Percentiles rank a stretch among this genome's conserved stretches.
These are phyloP conservation scores for Sphenostylis stenocarpa DNA, from an alignment of 306 rosid genomes.

Conservation along the genomic window DNA sequence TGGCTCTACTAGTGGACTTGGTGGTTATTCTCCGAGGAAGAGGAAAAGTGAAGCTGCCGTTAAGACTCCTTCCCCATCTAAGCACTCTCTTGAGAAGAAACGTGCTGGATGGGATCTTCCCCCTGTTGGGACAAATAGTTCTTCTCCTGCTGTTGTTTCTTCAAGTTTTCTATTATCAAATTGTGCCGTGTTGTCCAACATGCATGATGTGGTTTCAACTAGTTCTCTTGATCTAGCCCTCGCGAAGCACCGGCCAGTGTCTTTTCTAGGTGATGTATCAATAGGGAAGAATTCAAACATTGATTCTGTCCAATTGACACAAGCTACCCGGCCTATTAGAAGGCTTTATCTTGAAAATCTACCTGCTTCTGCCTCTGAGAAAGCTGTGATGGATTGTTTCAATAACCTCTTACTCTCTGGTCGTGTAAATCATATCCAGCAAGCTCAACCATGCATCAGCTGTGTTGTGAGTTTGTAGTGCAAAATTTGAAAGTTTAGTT, in stretches of 20 bases:
- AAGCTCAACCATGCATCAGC: constrained; percentile 81
- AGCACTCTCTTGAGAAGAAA: constrained; percentile 67
- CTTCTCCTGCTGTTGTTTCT: constrained; percentile 52
- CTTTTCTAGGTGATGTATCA: constrained; percentile 42
- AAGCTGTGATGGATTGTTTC: constrained; percentile 68
- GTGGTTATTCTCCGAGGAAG: constrained; percentile 98
- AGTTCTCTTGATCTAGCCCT: constrained; percentile 47
- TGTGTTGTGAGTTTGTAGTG: constrained; percentile 66
- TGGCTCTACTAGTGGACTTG: constrained; percentile 70
- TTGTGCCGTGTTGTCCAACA: constrained; percentile 41
- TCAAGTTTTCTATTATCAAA: constrained; percentile 54
- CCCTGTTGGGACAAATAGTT: constrained; percentile 49
- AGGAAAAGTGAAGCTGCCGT: constrained; percentile 77
- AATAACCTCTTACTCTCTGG: constrained; percentile 67
- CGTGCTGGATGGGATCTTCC: constrained; percentile 82
- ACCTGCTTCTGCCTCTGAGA: constrained; percentile 80
- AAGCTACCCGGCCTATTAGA: constrained; percentile 92
- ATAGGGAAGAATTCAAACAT: constrained; percentile 51
- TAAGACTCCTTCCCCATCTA: constrained; percentile 80
- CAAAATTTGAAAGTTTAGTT: constrained; percentile 23
- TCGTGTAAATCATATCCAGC: constrained; percentile 62
- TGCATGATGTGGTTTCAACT: constrained; percentile 47
- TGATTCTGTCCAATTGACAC: constrained; percentile 86
- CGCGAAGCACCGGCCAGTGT: constrained; percentile 39
- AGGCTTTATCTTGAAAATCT: constrained; percentile 89